Conservation (phyloP, 108 stramenopile species). For the Stephanodiscus minutulus region DNA sequence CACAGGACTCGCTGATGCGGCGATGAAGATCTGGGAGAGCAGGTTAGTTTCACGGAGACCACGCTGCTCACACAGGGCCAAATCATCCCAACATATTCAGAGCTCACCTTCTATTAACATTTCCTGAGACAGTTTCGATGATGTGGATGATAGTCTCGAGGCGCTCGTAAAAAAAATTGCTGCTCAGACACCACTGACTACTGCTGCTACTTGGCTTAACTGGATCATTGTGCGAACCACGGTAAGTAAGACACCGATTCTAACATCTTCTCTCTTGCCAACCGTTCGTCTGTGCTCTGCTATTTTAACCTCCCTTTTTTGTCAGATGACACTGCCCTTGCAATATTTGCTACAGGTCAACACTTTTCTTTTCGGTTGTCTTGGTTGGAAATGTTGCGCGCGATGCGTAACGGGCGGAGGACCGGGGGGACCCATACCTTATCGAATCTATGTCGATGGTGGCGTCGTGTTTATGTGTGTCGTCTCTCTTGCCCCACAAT, state of each 20-base stretch:
- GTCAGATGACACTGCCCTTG: slow-evolving; percentile 61
- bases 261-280: neutral
- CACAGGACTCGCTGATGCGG: slow-evolving; percentile 61
- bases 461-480: slow-evolving; percentile 81
- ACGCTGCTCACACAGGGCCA: neutral
- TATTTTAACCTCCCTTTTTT: neutral
- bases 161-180: slow-evolving; percentile 59
- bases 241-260: slow-evolving; percentile 22
- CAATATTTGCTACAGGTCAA: slow-evolving; percentile 83
- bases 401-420: slow-evolving; percentile 59
- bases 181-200: slow-evolving; percentile 57
- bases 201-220: slow-evolving; percentile 81
- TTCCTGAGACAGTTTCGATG: slow-evolving; percentile 17
- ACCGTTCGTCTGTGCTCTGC: neutral
- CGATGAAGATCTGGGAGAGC: slow-evolving; percentile 57
- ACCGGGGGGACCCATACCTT: slow-evolving; percentile 80
- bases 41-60: slow-evolving; percentile 5
- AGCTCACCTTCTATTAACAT: neutral
- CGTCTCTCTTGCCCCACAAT: slow-evolving; percentile 75
- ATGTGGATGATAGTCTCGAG: slow-evolving; percentile 51
- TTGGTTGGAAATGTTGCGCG: slow-evolving; percentile 44
- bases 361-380: slow-evolving; percentile 64
- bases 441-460: slow-evolving; percentile 83
- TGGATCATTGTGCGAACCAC: slow-evolving; percentile 83
- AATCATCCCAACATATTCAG: neutral